Base-by-base conservation (phyloP, 331 rosid species). In the Rosa hybrid region DNA sequence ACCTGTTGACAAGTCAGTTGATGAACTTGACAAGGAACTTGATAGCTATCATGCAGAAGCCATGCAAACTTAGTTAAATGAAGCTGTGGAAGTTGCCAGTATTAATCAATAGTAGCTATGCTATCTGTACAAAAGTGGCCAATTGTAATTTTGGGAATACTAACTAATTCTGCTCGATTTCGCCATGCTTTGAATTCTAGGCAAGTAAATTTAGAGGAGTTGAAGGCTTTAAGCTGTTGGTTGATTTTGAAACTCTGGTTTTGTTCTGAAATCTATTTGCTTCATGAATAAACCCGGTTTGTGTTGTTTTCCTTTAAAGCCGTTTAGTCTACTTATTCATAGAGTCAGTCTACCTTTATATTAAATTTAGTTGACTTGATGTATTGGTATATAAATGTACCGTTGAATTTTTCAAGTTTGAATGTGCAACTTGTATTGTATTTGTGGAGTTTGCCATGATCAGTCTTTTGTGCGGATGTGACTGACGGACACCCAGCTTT, bases 11-110 rank as follows among this genome's bases (percentile, higher is more conserved):
- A 91, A 88, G 91, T 95, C 99, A 0, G 95, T 93, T 0, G 97
- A 81, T 57, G 90, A 96, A 0, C 99, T 96, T 64, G 91, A 95
- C 88, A 86, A 89, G 75, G 99, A 95, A 50, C 86, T 94, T 57
- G 98, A 94, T 5, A 87, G 69, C 71, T 94, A 94, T 62, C 98
- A 94, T 63, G 92, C 97, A 0, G 95, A 86, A 64, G 88, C 90
- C 68, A 90, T 90, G 97, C 81, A 91, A 25, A 83, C 85, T 9
- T 89, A 77, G 70, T 56, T 53, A 82, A 46, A 68, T 10, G 16
- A 57, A 82, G 83, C 53, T 21, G 74, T 41, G 25, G 64, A 72
- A 44, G 71, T 54, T 74, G 69, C 60, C 30, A n/a, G 16, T 74
- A 56, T 45, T 45, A 74, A 72, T 75, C 51, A 56, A 44, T 42